Evolutionary conservation across 768 basidiomycete genomes (phyloP).

Genomic region (Boletus fagicola): DNA sequence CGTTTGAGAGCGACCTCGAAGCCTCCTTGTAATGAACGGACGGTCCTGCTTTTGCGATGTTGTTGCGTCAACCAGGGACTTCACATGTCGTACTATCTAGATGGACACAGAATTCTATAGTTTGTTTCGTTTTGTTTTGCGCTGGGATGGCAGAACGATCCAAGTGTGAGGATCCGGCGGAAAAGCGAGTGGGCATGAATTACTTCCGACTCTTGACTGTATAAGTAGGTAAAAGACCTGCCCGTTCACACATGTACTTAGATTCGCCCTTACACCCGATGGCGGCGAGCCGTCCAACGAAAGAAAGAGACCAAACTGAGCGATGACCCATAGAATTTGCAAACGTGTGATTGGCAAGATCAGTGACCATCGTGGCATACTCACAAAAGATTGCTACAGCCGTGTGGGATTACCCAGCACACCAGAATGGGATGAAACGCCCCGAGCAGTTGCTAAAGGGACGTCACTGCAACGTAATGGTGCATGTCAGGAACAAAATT

Average conservation of each 20-base stretch:
- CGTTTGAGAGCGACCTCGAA: no score
- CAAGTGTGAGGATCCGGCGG: background rate
- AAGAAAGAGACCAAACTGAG: background rate
- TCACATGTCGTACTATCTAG: no score
- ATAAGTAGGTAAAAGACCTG: background rate
- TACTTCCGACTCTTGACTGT: no score
- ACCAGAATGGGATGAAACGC: background rate
- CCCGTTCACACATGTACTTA: background rate
- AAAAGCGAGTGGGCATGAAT: background rate
- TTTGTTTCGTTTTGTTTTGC: background rate
- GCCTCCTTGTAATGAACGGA: background rate
- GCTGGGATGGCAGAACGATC: no score
- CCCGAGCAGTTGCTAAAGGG: background rate
- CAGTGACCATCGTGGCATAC: background rate
- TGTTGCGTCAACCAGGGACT: background rate
- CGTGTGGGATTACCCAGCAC: background rate
- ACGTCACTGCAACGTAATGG: background rate
- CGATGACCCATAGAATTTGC: background rate
- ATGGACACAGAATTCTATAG: no score
- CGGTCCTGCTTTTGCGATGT: background rate
- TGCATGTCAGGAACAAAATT: background rate
- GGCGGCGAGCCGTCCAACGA: no score
- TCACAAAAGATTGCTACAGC: background rate
- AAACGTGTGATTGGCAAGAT: background rate
- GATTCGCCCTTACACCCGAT: background rate